phyloP scores from a whole-genome alignment of 768 basidiomycete species.

The Termitomyces sp. region DNA sequence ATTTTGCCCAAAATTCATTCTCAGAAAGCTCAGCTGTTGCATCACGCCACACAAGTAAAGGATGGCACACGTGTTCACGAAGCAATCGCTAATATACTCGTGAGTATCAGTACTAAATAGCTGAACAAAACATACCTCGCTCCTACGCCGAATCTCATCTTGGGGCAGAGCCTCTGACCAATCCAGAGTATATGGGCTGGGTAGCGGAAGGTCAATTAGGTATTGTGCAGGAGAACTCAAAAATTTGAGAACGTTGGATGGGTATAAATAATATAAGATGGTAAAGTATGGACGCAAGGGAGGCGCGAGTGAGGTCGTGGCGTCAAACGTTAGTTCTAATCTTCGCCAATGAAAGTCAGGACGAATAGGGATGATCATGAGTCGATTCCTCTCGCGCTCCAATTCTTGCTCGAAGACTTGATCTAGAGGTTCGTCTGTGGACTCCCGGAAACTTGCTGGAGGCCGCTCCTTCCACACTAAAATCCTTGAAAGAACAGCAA shows the following conservation, averaged over 20 bases:
- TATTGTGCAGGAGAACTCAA: slow-evolving; percentile 65
- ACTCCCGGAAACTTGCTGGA: slow-evolving; percentile 22
- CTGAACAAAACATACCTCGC: slow-evolving; percentile 46
- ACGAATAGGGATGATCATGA: slow-evolving; percentile 33
- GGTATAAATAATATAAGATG: slow-evolving; percentile 84
- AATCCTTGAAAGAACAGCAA: slow-evolving; percentile 63
- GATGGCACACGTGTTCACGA: slow-evolving; percentile 69
- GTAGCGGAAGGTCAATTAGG: slow-evolving; percentile 42
- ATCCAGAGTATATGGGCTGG: slow-evolving; percentile 57
- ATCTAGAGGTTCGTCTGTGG: slow-evolving; percentile 26
- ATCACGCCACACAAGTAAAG: slow-evolving; percentile 64
- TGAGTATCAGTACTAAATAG: not conserved
- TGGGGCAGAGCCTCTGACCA: slow-evolving; percentile 73
- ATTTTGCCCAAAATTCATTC: slow-evolving; percentile 62
- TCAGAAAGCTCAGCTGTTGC: slow-evolving; percentile 58
- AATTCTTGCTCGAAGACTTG: slow-evolving; percentile 35
- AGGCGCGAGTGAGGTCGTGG: slow-evolving; percentile 48
- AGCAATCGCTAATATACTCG: slow-evolving; percentile 49
- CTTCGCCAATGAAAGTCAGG: slow-evolving; percentile 64
- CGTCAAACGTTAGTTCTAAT: slow-evolving; percentile 55
- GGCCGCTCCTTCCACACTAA: slow-evolving; percentile 70
- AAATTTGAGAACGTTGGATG: slow-evolving; percentile 82
- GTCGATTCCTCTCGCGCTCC: slow-evolving; percentile 29
- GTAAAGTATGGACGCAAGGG: slow-evolving; percentile 68
- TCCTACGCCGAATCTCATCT: slow-evolving; percentile 63